Conservation (phyloP, 2,329 filamentous ascomycete genomes). For the Parafenestella ontariensis region DNA sequence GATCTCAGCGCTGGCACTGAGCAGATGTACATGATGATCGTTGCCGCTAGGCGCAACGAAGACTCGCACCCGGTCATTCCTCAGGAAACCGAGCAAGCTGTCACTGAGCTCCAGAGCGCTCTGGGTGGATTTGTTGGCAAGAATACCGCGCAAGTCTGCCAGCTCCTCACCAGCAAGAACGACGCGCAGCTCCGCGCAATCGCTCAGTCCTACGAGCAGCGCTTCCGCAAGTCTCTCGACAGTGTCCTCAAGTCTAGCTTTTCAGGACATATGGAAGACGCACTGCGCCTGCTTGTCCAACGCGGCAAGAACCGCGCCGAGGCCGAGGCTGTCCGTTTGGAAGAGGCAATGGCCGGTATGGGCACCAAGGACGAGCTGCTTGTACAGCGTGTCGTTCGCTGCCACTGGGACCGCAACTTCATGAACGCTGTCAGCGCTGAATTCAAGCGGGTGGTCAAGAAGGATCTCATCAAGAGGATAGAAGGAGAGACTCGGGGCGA, state of each 20-base stretch:
- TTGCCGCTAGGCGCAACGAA: slow-evolving; percentile 76
- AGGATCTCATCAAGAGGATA: slow-evolving; percentile 72
- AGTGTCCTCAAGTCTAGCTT: slow-evolving; percentile 82
- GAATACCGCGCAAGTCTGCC: slow-evolving; percentile 78
- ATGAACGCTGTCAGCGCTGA: slow-evolving; percentile 80
- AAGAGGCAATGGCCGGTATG: slow-evolving; percentile 83
- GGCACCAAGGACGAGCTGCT: slow-evolving; percentile 88
- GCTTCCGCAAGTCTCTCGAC: slow-evolving; percentile 74
- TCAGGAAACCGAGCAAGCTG: slow-evolving; percentile 76
- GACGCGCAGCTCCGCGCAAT: slow-evolving; percentile 87
- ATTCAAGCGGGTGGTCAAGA: slow-evolving; percentile 74
- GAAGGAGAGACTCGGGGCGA: slow-evolving; percentile 85
- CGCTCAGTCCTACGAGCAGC: slow-evolving; percentile 73
- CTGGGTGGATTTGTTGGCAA: slow-evolving; percentile 70
- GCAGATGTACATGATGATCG: slow-evolving; percentile 81
- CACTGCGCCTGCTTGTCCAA: slow-evolving; percentile 79
- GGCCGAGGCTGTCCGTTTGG: slow-evolving; percentile 82
- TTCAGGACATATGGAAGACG: slow-evolving; percentile 89
- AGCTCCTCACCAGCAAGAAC: slow-evolving; percentile 76
- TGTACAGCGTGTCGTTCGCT: slow-evolving; percentile 76
- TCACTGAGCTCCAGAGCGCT: slow-evolving; percentile 76
- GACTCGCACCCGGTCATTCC: slow-evolving; percentile 77
- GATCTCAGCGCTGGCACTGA: slow-evolving; percentile 89
- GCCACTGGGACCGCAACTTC: slow-evolving; percentile 81
- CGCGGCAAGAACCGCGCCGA: slow-evolving; percentile 80